phyloP scores from a whole-genome alignment of 306 rosid genomes.

The Medicago lupulina region DNA sequence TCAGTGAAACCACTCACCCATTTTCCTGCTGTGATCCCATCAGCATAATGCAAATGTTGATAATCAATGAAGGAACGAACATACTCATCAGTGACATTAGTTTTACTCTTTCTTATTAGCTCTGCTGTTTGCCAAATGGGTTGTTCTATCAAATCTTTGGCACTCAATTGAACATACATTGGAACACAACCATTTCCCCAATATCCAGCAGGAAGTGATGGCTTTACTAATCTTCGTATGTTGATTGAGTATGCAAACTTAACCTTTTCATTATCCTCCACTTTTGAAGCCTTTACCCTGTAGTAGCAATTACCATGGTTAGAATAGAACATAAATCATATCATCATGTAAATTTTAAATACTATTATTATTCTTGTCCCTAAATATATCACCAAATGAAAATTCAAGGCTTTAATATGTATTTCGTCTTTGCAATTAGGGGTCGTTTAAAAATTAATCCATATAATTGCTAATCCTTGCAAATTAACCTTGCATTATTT shows the following conservation, averaged over 20 bases:
- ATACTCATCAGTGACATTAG: slow-evolving; percentile 66
- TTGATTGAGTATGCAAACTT: slow-evolving; percentile 77
- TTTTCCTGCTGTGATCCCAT: slow-evolving; percentile 72
- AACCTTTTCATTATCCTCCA: slow-evolving; percentile 58
- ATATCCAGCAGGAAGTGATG: slow-evolving; percentile 65
- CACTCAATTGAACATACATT: slow-evolving; percentile 66
- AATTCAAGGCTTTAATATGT: too few species aligned
- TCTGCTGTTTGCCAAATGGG: slow-evolving; percentile 81
- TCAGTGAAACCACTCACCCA: slow-evolving; percentile 89
- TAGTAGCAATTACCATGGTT: not conserved
- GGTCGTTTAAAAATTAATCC: too few species aligned
- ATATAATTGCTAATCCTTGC: too few species aligned
- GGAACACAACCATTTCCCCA: slow-evolving; percentile 94
- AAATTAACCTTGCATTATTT: too few species aligned
- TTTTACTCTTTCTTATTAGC: slow-evolving; percentile 76
- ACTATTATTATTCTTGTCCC: not conserved
- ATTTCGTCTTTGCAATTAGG: too few species aligned
- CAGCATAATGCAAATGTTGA: slow-evolving; percentile 64
- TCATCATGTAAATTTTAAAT: not conserved
- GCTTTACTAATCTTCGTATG: slow-evolving; percentile 59
- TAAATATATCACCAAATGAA: not conserved
- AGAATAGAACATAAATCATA: not conserved
- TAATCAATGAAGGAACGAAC: slow-evolving; percentile 73
- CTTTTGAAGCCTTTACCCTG: slow-evolving; percentile 62
- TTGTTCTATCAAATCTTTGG: slow-evolving; percentile 53